phyloP scores from a whole-genome alignment of 306 rosid species.

The Castanospermum australe region DNA sequence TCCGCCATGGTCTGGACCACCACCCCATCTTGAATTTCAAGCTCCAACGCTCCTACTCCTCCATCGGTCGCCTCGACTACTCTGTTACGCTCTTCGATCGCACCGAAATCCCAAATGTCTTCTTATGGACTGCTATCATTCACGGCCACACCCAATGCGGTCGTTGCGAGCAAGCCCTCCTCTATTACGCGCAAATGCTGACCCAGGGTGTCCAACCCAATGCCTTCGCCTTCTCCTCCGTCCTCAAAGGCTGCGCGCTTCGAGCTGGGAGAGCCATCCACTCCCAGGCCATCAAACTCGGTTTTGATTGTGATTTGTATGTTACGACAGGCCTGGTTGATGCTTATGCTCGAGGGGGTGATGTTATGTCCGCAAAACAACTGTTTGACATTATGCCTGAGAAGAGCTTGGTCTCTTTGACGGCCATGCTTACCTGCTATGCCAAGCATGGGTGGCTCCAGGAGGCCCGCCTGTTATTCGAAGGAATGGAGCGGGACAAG shows the following conservation, averaged over 20 bases:
- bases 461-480: slow-evolving; percentile 59
- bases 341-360: slow-evolving; percentile 66
- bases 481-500: slow-evolving; percentile 40
- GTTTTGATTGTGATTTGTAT: slow-evolving; percentile 46
- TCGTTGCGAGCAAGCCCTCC: slow-evolving; percentile 48
- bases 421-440: slow-evolving; percentile 70
- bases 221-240: slow-evolving; percentile 66
- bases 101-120: slow-evolving; percentile 53
- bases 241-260: slow-evolving; percentile 47
- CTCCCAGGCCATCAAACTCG: slow-evolving; percentile 53
- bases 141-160: slow-evolving; percentile 54
- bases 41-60: slow-evolving; percentile 83
- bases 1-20: slow-evolving; percentile 56
- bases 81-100: slow-evolving; percentile 60
- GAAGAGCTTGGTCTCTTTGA: slow-evolving; percentile 59
- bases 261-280: slow-evolving; percentile 46
- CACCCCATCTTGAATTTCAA: slow-evolving; percentile 76
- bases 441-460: slow-evolving; percentile 54
- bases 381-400: slow-evolving; percentile 73
- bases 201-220: slow-evolving; percentile 55
- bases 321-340: slow-evolving; percentile 66
- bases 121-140: slow-evolving; percentile 64
- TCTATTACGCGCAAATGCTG: slow-evolving; percentile 59
- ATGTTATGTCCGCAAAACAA: slow-evolving; percentile 47
- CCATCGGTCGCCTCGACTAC: slow-evolving; percentile 66